phyloP scores from a whole-genome alignment of 345 rosid species.

The Moringa oleifera region DNA sequence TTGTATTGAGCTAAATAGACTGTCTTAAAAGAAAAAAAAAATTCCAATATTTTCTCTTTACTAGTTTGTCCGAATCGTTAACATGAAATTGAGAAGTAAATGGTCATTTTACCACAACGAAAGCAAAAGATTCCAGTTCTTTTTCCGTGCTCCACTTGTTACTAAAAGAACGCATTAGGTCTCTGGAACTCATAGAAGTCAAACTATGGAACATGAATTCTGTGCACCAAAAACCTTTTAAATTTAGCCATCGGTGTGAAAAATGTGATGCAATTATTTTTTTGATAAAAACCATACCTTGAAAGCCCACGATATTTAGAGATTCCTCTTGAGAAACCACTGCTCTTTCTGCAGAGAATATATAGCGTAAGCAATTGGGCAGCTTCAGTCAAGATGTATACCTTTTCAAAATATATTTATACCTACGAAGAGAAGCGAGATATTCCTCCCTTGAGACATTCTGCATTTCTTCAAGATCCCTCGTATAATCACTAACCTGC shows the following conservation, averaged over 20 bases:
- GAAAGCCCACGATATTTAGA: conserved; percentile 93
- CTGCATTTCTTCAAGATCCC: conserved; percentile 99
- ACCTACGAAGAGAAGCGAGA: conserved; percentile 95
- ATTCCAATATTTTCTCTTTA: not conserved
- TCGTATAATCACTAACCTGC: conserved; percentile 84
- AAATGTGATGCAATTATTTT: too few species aligned
- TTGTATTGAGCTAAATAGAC: too few species aligned
- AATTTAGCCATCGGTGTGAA: too few species aligned
- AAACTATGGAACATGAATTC: too few species aligned
- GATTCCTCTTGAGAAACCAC: conserved; percentile 93
- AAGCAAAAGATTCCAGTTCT: not conserved
- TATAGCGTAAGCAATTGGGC: conserved; percentile 23
- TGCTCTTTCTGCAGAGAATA: conserved; percentile 79
- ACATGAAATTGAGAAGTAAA: not conserved
- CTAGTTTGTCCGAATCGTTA: too few species aligned
- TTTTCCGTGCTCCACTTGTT: not conserved
- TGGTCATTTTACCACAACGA: not conserved
- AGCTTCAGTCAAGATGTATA: conserved; percentile 4
- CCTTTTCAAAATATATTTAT: conserved; percentile 16
- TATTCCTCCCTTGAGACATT: conserved; percentile 91
- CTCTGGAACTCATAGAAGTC: too few species aligned
- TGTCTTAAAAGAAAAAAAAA: too few species aligned
- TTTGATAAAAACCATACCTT: conserved; percentile 42
- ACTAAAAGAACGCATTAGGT: not conserved
- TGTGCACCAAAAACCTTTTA: too few species aligned